Evolutionary conservation across 805 yeast species (phyloP).

Genomic region (Suhomyces canberraensis): DNA sequence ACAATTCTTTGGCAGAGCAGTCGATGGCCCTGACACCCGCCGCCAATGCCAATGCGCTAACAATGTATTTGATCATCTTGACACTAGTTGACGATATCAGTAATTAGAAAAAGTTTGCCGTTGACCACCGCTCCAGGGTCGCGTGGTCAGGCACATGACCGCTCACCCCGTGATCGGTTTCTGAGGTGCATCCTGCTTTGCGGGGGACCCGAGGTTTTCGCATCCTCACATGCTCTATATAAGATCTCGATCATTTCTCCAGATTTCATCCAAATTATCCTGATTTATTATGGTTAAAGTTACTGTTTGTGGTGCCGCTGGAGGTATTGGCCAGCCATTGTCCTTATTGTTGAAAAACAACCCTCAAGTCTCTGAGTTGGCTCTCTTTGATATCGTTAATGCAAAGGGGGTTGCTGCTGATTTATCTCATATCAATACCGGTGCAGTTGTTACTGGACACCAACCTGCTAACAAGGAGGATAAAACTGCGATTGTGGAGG

Average conservation of each 20-base stretch:
- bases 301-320: slow-evolving; percentile 49
- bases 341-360: slow-evolving; percentile 42
- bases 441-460: slow-evolving; percentile 38
- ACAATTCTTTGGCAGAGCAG: slow-evolving; percentile 35
- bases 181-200: too few species aligned
- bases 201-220: too few species aligned
- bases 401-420: slow-evolving; percentile 48
- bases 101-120: too few species aligned
- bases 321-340: slow-evolving; percentile 48
- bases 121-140: too few species aligned
- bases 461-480: slow-evolving; percentile 41
- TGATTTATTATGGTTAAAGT: slow-evolving; percentile 40
- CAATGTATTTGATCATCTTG: background rate
- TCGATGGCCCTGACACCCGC: slow-evolving; percentile 23
- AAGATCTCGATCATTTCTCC: too few species aligned
- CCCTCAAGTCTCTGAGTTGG: slow-evolving; percentile 34
- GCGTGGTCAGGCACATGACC: too few species aligned
- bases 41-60: slow-evolving; percentile 4
- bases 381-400: slow-evolving; percentile 43
- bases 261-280: too few species aligned
- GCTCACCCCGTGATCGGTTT: too few species aligned
- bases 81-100: too few species aligned
- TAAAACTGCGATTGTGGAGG: slow-evolving; percentile 31
- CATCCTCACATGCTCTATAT: too few species aligned
- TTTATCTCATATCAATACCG: slow-evolving; percentile 40